phyloP scores from a whole-genome alignment of 78 protist species.

The Guillardia theta region DNA sequence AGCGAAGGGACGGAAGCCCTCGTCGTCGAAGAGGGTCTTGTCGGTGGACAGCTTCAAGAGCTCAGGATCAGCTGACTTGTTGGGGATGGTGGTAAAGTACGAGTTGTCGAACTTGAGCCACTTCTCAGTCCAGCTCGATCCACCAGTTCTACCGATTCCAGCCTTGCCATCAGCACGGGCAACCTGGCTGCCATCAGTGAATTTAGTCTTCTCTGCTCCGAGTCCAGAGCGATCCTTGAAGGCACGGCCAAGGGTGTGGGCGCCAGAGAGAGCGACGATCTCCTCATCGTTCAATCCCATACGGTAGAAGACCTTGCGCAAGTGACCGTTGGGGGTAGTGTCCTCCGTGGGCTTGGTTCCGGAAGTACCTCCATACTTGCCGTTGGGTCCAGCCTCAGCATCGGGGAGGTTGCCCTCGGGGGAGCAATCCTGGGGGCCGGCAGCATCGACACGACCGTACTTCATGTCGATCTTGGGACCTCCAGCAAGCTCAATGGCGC shows the following conservation, averaged over 20 bases:
- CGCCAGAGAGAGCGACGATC: slow-evolving; percentile 54
- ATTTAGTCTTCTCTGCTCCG: neutral
- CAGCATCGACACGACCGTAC: slow-evolving; percentile 23
- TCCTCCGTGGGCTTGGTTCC: neutral
- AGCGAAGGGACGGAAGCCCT: neutral
- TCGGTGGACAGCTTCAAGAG: slow-evolving; percentile 18
- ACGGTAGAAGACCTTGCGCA: slow-evolving; percentile 48
- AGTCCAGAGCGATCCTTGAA: neutral
- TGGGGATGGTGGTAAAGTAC: slow-evolving; percentile 4
- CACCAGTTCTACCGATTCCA: neutral
- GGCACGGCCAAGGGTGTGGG: slow-evolving; percentile 43
- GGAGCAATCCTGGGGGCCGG: neutral
- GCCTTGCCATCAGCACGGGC: neutral
- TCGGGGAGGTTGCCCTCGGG: slow-evolving; percentile 21
- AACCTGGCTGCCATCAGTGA: neutral
- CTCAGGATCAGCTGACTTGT: neutral
- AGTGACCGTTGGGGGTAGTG: neutral
- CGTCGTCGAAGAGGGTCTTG: neutral
- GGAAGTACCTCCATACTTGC: neutral
- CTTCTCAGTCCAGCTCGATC: neutral
- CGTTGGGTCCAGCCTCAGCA: neutral
- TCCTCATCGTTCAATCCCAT: slow-evolving; percentile 50
- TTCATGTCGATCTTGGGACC: neutral
- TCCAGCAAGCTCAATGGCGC: neutral
- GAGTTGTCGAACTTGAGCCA: slow-evolving; percentile 29